These are phyloP conservation scores for Rutstroemia sp. DNA, from an alignment of 2,329 filamentous ascomycete species.

Conservation along the genomic window DNA sequence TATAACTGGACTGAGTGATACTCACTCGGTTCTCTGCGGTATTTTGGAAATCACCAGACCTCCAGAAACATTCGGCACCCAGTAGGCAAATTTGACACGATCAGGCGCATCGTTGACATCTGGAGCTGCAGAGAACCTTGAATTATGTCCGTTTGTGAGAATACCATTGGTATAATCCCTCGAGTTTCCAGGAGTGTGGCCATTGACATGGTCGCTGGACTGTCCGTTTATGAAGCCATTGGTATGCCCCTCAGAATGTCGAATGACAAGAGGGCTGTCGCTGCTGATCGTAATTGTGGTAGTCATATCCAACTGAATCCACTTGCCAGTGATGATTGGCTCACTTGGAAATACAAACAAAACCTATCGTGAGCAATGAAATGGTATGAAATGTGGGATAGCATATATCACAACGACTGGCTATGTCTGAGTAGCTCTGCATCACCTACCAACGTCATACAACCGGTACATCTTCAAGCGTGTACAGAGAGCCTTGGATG, in stretches of 20 bases:
- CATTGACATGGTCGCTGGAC: background rate
- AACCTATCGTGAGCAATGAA: background rate
- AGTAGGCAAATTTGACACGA: slow-evolving; percentile 42
- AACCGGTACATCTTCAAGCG: too few relatives aligned
- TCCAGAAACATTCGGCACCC: slow-evolving; percentile 47
- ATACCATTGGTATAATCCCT: background rate
- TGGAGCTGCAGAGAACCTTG: slow-evolving; percentile 23
- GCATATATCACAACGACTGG: background rate
- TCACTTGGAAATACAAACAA: background rate
- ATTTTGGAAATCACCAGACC: slow-evolving; percentile 46
- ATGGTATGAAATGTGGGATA: too few relatives aligned
- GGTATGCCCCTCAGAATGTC: background rate
- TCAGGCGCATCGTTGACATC: slow-evolving; percentile 37
- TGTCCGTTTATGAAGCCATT: background rate
- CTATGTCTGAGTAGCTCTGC: too few relatives aligned
- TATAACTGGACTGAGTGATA: background rate
- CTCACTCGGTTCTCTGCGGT: slow-evolving; percentile 35
- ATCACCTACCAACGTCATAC: too few relatives aligned
- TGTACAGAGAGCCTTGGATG: too few relatives aligned
- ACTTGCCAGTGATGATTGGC: too few relatives aligned
- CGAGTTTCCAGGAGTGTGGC: too few relatives aligned
- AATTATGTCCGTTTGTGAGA: slow-evolving; percentile 5
- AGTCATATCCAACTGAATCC: background rate
- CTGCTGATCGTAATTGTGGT: slow-evolving; percentile 8
- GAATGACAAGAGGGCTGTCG: slow-evolving; percentile 6